Base-by-base conservation (phyloP, 2,329 filamentous ascomycete species). In the Epichloe brachyelytri region DNA sequence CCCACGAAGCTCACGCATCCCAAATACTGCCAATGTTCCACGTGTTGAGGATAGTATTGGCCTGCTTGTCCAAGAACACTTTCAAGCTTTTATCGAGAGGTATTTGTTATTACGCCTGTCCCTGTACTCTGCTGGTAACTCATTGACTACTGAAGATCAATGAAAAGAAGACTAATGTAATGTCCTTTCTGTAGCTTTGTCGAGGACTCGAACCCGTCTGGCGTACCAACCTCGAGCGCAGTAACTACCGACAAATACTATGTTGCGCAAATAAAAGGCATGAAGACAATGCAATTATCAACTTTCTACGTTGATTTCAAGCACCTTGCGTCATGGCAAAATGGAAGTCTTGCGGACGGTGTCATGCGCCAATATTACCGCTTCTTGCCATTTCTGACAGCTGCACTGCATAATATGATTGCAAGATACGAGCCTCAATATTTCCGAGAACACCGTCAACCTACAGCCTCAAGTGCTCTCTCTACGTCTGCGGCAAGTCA, bases 351-450 rank as follows among this genome's bases (percentile, higher is more conserved):
- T 49, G 88, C 91, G 41, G 83, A 88, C 55, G 91, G 88, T 48
- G 85, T 97, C 55, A 85, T 89, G 57, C 83, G 82, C 60, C 86
- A 94, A 63, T 97, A 96, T 73, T 97, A 96, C 68, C 87, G 93
- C 58, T 95, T 95, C 65, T 77, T 94, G 22, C 93, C 93, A 3
- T 98, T 93, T 66, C 79, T 98, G 61, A 88, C 86, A 20, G 82
- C 86, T 56, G 90, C 85, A 26, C 74, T 98, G 43, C 89, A 98
- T 71, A 94, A 89, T 62, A 81, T 95, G 68, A 94, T 98, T 60
- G 85, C 88, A 58, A 95, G 95, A 70, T 85, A 96, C 70, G 91
- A 96, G 67, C 88, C 93, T 5, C 79, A 86, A 63, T 98, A 97
- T 71, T 97, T 95, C 71, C 80, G 87, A 59, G 86, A 94, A 62